Evolutionary conservation across 805 yeast genomes (phyloP).

Genomic region (Saturnispora sanitii): DNA sequence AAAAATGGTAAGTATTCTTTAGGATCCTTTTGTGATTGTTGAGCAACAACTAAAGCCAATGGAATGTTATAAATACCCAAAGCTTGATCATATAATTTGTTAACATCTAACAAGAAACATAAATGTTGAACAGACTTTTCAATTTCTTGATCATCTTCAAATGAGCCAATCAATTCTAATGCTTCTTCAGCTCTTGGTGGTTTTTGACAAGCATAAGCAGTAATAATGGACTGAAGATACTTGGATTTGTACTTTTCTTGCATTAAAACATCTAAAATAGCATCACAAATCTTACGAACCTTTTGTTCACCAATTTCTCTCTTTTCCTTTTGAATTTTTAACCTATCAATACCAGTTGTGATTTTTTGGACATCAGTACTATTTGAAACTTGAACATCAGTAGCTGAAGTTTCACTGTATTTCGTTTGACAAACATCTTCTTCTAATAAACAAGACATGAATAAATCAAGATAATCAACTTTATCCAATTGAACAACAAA

Average conservation of each 20-base stretch:
- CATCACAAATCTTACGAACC: constrained; percentile 69
- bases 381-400: no score
- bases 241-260: constrained; percentile 41
- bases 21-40: constrained; percentile 96
- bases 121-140: constrained; percentile 70
- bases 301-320: constrained; percentile 30
- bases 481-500: constrained; percentile 64
- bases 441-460: constrained; percentile 74
- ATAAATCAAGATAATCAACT: constrained; percentile 74
- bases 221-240: constrained; percentile 69
- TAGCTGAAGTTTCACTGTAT: constrained; percentile 64
- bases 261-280: constrained; percentile 47
- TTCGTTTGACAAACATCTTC: constrained; percentile 79
- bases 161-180: constrained; percentile 46
- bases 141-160: constrained; percentile 35
- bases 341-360: constrained; percentile 5
- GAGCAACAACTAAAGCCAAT: constrained; percentile 77
- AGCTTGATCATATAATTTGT: constrained; percentile 67
- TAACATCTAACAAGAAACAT: constrained; percentile 86
- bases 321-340: constrained; percentile 4
- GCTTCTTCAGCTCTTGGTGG: constrained; percentile 84
- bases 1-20: constrained; percentile 91
- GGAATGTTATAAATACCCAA: constrained; percentile 76
- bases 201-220: constrained; percentile 85
- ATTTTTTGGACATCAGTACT: background rate